Evolutionary conservation across 768 basidiomycete genomes (phyloP).

Genomic region (Leccinum subtestaceum): DNA sequence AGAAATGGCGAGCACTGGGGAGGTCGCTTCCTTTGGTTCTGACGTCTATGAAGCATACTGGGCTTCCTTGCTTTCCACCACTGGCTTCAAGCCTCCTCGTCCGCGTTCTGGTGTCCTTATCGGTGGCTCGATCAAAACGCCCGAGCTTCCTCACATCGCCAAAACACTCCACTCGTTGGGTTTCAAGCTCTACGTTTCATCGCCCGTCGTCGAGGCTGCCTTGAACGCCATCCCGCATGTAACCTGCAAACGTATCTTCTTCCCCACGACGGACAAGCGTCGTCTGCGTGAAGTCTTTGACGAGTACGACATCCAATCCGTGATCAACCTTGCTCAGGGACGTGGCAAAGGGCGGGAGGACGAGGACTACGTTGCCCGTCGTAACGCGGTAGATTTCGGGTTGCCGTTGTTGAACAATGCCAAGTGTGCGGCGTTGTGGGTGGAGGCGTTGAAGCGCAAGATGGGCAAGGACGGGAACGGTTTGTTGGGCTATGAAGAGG

Average conservation of each 20-base stretch:
- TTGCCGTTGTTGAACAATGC: conserved; percentile 89
- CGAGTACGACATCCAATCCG: conserved; percentile 90
- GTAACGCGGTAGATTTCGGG: conserved; percentile 96
- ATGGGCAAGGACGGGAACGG: conserved; percentile 68
- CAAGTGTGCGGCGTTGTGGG: conserved; percentile 84
- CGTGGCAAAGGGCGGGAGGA: conserved; percentile 77
- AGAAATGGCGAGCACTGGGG: conserved; percentile 99
- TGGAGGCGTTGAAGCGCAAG: conserved; percentile 82
- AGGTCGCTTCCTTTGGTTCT: conserved; percentile 93
- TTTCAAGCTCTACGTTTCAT: conserved; percentile 94
- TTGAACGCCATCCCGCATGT: conserved; percentile 79
- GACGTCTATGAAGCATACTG: conserved; percentile 96
- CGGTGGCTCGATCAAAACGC: conserved; percentile 85
- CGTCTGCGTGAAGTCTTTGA: conserved; percentile 92
- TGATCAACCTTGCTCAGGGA: conserved; percentile 86
- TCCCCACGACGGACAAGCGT: conserved; percentile 96
- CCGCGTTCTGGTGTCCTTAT: conserved; percentile 85
- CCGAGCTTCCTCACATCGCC: conserved; percentile 84
- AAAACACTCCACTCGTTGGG: conserved; percentile 80
- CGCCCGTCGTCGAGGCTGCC: conserved; percentile 72
- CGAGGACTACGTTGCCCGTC: conserved; percentile 95
- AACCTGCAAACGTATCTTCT: conserved; percentile 83
- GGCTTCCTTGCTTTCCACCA: conserved; percentile 91
- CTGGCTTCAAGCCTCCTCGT: conserved; percentile 90
- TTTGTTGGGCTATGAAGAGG: conserved; percentile 77